These are phyloP conservation scores for Physcia stellaris DNA, from an alignment of 495 filamentous ascomycete genomes.

Conservation along the genomic window DNA sequence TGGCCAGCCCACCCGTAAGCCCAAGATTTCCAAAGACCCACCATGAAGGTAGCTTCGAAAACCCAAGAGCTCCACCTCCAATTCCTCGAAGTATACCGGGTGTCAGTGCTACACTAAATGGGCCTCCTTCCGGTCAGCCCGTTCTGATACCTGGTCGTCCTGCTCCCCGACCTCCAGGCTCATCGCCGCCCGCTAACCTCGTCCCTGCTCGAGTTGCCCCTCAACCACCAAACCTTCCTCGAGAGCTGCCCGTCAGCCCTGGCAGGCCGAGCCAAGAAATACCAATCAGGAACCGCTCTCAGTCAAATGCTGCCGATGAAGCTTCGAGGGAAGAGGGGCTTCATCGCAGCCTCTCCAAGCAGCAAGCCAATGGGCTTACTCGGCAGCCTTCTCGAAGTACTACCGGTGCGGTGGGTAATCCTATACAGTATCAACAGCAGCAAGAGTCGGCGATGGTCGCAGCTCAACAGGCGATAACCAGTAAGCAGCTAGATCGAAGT, in stretches of 20 bases:
- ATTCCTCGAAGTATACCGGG: conserved; percentile 47
- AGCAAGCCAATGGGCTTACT: conserved; percentile 26
- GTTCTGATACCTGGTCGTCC: conserved; percentile 24
- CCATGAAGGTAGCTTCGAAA: conserved; percentile 90
- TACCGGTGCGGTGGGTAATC: conserved; percentile 23
- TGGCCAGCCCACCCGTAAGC: conserved; percentile 74
- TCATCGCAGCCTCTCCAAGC: conserved; percentile 28
- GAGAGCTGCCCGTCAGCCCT: conserved; percentile 41
- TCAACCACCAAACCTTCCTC: conserved; percentile 32
- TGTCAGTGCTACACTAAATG: conserved; percentile 25
- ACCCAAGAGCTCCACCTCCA: conserved; percentile 83
- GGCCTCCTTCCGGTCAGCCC: conserved; percentile 18
- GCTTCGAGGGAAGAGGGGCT: conserved; percentile 13
- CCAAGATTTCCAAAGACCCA: conserved; percentile 86
- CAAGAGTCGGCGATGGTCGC: conserved; percentile 68
- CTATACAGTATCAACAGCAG: conserved; percentile 66
- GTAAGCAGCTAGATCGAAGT: conserved; percentile 44
- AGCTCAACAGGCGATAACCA: conserved; percentile 52
- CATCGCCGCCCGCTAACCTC: conserved; percentile 48
- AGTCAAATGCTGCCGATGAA: conserved; percentile 10
- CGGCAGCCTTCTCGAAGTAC: conserved; percentile 18
- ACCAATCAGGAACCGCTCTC: conserved; percentile 15
- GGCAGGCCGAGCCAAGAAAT: conserved; percentile 38
- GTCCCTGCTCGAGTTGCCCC: conserved; percentile 29
- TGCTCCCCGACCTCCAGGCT: conserved; percentile 45